Percentiles rank a stretch among this genome's conserved stretches.
phyloP scores from a whole-genome alignment of 108 stramenopile genomes.

The Skeletonema costatum region DNA sequence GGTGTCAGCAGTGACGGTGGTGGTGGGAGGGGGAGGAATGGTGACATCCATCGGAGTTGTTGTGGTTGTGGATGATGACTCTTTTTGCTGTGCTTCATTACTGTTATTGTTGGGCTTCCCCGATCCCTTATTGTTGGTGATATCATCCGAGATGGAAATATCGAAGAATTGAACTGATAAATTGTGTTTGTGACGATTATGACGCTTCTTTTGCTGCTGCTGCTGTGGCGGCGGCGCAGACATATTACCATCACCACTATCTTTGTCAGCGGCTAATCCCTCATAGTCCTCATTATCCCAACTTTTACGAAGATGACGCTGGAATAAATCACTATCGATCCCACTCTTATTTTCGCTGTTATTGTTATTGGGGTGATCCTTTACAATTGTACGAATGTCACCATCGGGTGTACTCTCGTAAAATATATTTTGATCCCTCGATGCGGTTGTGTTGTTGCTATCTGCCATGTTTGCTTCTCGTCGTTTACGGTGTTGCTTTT shows the following conservation, averaged over 20 bases:
- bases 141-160: conserved; percentile 22
- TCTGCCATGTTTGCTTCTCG: neutral
- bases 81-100: neutral
- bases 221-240: neutral
- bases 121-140: neutral
- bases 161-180: conserved; percentile 20
- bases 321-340: neutral
- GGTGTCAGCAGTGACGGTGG: neutral
- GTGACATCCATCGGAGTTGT: neutral
- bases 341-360: neutral
- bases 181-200: conserved; percentile 15
- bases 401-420: conserved; percentile 20
- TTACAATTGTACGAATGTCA: conserved; percentile 13
- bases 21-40: neutral
- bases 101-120: too few relatives aligned
- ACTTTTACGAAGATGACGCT: conserved; percentile 2
- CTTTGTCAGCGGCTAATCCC: neutral
- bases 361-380: neutral
- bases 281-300: conserved; percentile 1
- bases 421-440: conserved; percentile 2
- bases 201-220: too few relatives aligned
- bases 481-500: too few relatives aligned
- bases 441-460: neutral
- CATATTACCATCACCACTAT: neutral
- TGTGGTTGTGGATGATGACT: neutral